Base-by-base conservation (phyloP, 78 protist species). In the Dictyostelium brefeldianum region DNA sequence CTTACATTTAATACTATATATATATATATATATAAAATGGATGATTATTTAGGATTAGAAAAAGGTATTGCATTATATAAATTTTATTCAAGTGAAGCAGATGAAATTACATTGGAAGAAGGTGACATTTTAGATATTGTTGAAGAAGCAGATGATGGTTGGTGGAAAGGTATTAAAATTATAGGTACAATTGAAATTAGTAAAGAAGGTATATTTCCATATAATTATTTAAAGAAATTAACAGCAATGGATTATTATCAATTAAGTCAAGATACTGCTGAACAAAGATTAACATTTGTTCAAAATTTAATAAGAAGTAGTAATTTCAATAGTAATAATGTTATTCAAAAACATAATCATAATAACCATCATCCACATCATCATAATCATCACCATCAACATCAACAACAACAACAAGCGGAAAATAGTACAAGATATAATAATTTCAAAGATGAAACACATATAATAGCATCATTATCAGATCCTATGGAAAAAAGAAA, bases 121-220 rank as follows among this genome's bases (percentile, higher is more conserved):
- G 92, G 92, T 48, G 64, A 59, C 5, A 62, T 62, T 50, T 47
- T 87, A n/a, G 92, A 87, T 87, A 87, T 87, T 48, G 20, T 64
- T 12, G 92, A 87, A 7, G 92, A 87, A 47, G 82, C 92, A 17
- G 51, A 64, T 48, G 92, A 87, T 87, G 92, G 92, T 15, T 87
- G 92, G 92, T 87, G 92, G 92, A 71, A 65, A 57, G 91, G 81
- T n/a, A 41, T 25, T 4, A 84, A 62, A 9, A 84, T 74, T 22
- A 36, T 22, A 41, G 62, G 25, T 22, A 75, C 47, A 12, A 50
- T 46, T 15, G 65, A 46, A 7, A 29, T 56, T 25, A 56, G 74
- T 25, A 71, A 59, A 27, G 91, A 84, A 18, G 92, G 92, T 17
- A 87, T 87, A n/a, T 87, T 78, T 31, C 92, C 92, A 27, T 77